phyloP scores from a whole-genome alignment of 768 basidiomycete species.

The Cytidiella melzeri region DNA sequence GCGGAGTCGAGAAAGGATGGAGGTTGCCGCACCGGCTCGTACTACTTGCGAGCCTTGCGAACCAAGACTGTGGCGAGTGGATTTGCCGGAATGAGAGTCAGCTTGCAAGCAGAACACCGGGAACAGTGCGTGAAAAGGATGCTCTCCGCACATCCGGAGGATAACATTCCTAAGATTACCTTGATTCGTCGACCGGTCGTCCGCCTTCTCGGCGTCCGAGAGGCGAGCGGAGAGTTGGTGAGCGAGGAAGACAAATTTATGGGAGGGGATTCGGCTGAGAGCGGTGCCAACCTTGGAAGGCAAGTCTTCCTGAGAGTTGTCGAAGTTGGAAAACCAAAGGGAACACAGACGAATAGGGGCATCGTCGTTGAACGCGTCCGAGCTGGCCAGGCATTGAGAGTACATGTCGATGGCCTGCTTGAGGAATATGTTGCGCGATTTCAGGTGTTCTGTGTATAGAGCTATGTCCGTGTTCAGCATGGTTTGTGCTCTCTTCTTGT shows the following conservation, averaged over 20 bases:
- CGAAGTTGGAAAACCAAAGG: conserved; percentile 88
- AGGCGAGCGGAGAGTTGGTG: conserved; percentile 94
- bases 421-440: conserved; percentile 56
- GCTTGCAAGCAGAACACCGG: conserved; percentile 70
- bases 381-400: conserved; percentile 62
- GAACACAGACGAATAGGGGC: conserved; percentile 79
- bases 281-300: conserved; percentile 39
- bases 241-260: conserved; percentile 86
- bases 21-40: conserved; percentile 57
- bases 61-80: conserved; percentile 30
- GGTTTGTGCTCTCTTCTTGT: conserved; percentile 37
- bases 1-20: conserved; percentile 52
- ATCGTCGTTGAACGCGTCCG: conserved; percentile 71
- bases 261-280: conserved; percentile 63
- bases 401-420: conserved; percentile 80
- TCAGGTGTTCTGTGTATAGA: conserved; percentile 33
- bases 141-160: conserved; percentile 75
- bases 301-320: conserved; percentile 34
- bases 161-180: conserved; percentile 57
- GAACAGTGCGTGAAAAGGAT: conserved; percentile 92
- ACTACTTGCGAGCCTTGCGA: conserved; percentile 44
- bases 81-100: conserved; percentile 24
- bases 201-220: conserved; percentile 31
- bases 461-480: conserved; percentile 50
- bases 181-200: conserved; percentile 34